A percentile compares a stretch with the other conserved stretches of the same genome.
Conservation (phyloP, 805 yeast genomes). For the Kurtzmaniella cleridarum region DNA sequence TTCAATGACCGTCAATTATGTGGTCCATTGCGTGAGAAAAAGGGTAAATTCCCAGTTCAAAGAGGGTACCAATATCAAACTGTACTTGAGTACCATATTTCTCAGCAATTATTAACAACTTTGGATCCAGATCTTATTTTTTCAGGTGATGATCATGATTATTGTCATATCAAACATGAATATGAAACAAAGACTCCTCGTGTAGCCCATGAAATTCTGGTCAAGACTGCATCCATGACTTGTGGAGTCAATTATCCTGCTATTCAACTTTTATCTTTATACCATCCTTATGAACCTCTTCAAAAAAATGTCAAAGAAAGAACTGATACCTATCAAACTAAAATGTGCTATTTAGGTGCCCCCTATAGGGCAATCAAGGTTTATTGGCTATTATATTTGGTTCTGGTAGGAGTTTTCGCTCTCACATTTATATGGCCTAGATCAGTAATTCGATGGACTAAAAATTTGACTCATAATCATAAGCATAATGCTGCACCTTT, state of each 20-base stretch:
- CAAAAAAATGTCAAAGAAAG: not conserved
- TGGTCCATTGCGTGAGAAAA: slow-evolving; percentile 73
- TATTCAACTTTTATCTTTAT: slow-evolving; percentile 70
- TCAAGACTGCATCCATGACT: slow-evolving; percentile 88
- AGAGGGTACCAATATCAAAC: slow-evolving; percentile 88
- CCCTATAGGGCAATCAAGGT: slow-evolving; percentile 42
- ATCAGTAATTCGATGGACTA: not conserved
- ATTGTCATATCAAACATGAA: slow-evolving; percentile 70
- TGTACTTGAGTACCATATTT: slow-evolving; percentile 58
- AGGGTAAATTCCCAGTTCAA: slow-evolving; percentile 56
- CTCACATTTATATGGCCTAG: slow-evolving; percentile 6
- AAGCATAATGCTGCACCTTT: not conserved
- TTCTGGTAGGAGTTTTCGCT: slow-evolving; percentile 9
- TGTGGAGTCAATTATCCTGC: slow-evolving; percentile 88
- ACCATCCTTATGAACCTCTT: slow-evolving; percentile 33
- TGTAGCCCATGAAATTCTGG: slow-evolving; percentile 72
- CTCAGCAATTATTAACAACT: slow-evolving; percentile 51
- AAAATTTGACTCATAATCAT: not conserved
- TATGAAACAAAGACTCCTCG: slow-evolving; percentile 11
- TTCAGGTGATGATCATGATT: slow-evolving; percentile 97
- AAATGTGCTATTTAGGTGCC: slow-evolving; percentile 52
- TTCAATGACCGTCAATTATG: slow-evolving; percentile 58
- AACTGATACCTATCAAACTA: slow-evolving; percentile 29
- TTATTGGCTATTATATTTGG: slow-evolving; percentile 22
- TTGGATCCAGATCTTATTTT: slow-evolving; percentile 67